Conservation (phyloP, 208 protist species). For the Crithidia brevicula region DNA sequence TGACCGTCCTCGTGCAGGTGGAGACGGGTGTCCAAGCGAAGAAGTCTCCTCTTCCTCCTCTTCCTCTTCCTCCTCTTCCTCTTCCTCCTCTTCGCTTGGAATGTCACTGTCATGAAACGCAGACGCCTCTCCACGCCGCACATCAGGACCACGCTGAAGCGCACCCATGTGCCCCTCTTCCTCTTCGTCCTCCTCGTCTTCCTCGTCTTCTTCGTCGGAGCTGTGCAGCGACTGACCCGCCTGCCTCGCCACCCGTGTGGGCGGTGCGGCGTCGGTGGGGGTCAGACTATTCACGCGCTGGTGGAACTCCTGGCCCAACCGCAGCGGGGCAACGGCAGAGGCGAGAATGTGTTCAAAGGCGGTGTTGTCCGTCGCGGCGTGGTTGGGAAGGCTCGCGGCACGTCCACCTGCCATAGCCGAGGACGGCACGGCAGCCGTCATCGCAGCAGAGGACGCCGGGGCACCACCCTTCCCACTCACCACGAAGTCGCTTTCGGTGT, state of each 20-base stretch:
- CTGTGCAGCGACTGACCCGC: neutral
- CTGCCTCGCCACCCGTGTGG: neutral
- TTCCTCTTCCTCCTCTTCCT: slow-evolving; percentile 32
- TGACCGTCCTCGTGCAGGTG: neutral
- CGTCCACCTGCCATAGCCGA: neutral
- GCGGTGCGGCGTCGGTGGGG: neutral
- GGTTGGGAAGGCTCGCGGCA: neutral
- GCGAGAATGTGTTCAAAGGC: slow-evolving; percentile 61
- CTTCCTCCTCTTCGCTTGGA: slow-evolving; percentile 30
- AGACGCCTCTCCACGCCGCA: neutral
- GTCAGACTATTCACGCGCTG: slow-evolving; percentile 28
- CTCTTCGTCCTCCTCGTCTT: slow-evolving; percentile 15
- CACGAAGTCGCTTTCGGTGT: neutral
- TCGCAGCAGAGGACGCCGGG: neutral
- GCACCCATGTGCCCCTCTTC: slow-evolving; percentile 10
- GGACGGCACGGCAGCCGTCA: neutral
- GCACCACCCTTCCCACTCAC: neutral
- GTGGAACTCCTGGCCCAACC: slow-evolving; percentile 37
- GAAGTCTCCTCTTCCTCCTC: slow-evolving; percentile 5
- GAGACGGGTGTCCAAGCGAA: neutral
- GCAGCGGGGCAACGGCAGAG: slow-evolving; percentile 33
- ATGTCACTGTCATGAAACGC: slow-evolving; percentile 1
- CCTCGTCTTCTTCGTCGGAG: slow-evolving; percentile 12
- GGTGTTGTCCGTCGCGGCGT: slow-evolving; percentile 25
- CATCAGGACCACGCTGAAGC: neutral